A percentile compares a stretch with the other conserved stretches of the same genome.
phyloP scores from a whole-genome alignment of 2,329 filamentous ascomycete genomes.

The Chaetomiaceae sp. region DNA sequence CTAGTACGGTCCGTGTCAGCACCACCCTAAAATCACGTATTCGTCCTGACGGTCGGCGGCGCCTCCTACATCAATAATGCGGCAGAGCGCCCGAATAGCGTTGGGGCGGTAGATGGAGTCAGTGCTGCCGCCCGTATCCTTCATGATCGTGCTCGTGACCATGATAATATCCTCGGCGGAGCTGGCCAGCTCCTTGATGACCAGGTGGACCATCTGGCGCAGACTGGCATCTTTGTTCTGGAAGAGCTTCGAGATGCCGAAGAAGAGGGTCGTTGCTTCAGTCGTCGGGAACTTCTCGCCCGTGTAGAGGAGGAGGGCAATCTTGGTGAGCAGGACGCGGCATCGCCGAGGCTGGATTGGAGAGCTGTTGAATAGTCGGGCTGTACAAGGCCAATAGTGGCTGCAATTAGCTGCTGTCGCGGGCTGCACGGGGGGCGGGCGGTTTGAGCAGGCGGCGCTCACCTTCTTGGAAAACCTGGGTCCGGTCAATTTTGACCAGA shows the following conservation, averaged over 20 bases:
- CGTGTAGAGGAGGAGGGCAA: slow-evolving; percentile 91
- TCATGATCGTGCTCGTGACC: slow-evolving; percentile 99
- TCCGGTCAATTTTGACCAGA: slow-evolving; percentile 95
- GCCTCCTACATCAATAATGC: slow-evolving; percentile 82
- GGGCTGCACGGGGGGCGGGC: background rate
- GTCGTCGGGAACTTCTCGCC: slow-evolving; percentile 96
- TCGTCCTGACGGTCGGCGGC: background rate
- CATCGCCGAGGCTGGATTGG: slow-evolving; percentile 97
- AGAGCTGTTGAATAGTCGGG: slow-evolving; percentile 95
- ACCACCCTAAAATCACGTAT: background rate
- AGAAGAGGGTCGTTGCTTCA: slow-evolving; percentile 97
- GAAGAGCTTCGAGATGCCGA: slow-evolving; percentile 98
- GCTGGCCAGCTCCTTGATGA: slow-evolving; percentile 94
- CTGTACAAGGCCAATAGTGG: slow-evolving; percentile 43
- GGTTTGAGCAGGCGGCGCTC: slow-evolving; percentile 29
- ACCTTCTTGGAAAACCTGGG: slow-evolving; percentile 99
- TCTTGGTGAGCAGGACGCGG: slow-evolving; percentile 94
- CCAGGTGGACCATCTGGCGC: slow-evolving; percentile 97
- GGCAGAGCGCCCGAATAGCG: slow-evolving; percentile 89
- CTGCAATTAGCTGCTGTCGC: slow-evolving; percentile 16
- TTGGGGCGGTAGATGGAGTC: slow-evolving; percentile 93
- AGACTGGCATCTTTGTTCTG: slow-evolving; percentile 98
- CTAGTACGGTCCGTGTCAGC: slow-evolving; percentile 42
- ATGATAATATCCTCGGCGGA: slow-evolving; percentile 99
- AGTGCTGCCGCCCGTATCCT: slow-evolving; percentile 93